Percentiles rank a stretch among this genome's conserved stretches.
Conservation (phyloP, 345 rosid genomes). For the Eucalyptus guilfoylei region DNA sequence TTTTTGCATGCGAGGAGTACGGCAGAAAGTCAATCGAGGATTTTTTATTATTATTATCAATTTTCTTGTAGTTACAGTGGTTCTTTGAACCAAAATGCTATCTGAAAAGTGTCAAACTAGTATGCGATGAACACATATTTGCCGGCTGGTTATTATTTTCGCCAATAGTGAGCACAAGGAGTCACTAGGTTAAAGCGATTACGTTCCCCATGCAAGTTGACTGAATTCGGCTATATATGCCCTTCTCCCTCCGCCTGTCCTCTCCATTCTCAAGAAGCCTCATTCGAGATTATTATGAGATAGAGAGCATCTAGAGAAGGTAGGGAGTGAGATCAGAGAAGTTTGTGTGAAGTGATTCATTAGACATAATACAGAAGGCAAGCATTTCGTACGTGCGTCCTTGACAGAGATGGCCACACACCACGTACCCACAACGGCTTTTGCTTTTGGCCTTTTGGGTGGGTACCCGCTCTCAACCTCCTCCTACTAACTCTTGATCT, state of each 20-base stretch:
- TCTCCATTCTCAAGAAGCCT: neutral
- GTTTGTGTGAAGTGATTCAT: neutral
- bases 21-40: too few species aligned
- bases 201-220: neutral
- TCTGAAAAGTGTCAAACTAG: too few species aligned
- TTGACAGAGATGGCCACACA: conserved; percentile 18
- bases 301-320: conserved; percentile 21
- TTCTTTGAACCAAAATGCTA: too few species aligned
- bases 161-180: too few species aligned
- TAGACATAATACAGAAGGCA: neutral
- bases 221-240: neutral
- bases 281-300: neutral
- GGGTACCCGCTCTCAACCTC: neutral
- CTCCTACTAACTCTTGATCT: neutral
- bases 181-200: too few species aligned
- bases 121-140: too few species aligned
- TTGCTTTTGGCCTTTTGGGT: conserved; percentile 74
- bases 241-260: neutral
- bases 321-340: neutral
- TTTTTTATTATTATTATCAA: too few species aligned
- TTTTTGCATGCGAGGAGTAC: too few species aligned
- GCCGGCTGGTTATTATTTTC: too few species aligned
- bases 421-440: conserved; percentile 5
- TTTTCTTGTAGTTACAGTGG: too few species aligned
- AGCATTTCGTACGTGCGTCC: neutral